A percentile compares a stretch with the other conserved stretches of the same genome.
Evolutionary conservation across 2,329 filamentous ascomycete species (phyloP).

Genomic region (Fusarium pininemorale): DNA sequence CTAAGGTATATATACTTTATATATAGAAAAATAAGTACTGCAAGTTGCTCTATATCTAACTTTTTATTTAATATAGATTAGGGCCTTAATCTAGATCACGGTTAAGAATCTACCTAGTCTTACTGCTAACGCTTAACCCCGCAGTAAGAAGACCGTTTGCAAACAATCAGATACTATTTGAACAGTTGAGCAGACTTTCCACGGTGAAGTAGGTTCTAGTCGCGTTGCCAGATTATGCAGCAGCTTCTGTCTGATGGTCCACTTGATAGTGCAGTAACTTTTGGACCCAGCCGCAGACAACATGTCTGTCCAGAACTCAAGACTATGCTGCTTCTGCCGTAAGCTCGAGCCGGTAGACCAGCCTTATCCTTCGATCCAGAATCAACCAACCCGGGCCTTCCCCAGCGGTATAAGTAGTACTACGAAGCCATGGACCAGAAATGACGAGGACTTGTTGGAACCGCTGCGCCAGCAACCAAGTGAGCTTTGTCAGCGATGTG

Average conservation of each 20-base stretch:
- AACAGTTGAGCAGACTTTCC: rapidly evolving
- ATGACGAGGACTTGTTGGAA: not conserved
- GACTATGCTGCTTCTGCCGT: not conserved
- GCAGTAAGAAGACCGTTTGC: not conserved
- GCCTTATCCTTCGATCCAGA: not conserved
- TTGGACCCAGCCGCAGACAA: not conserved
- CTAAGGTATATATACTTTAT: too few relatives aligned
- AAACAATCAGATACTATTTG: rapidly evolving
- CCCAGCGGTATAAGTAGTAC: too few relatives aligned
- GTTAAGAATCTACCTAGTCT: not conserved
- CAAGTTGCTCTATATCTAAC: too few relatives aligned
- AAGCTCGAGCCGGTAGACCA: not conserved
- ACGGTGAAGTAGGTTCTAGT: rapidly evolving
- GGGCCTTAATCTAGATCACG: too few relatives aligned
- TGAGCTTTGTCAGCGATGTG: not conserved
- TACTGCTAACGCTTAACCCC: not conserved
- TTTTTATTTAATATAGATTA: too few relatives aligned
- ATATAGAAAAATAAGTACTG: too few relatives aligned
- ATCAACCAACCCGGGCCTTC: not conserved
- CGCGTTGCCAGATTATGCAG: rapidly evolving
- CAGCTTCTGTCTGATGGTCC: too few relatives aligned
- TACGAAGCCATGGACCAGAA: not conserved
- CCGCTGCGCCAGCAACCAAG: not conserved
- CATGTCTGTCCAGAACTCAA: not conserved
- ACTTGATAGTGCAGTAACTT: not conserved